Conservation (phyloP, 148 eudicot genomes). For the Euryodendron excelsum region DNA sequence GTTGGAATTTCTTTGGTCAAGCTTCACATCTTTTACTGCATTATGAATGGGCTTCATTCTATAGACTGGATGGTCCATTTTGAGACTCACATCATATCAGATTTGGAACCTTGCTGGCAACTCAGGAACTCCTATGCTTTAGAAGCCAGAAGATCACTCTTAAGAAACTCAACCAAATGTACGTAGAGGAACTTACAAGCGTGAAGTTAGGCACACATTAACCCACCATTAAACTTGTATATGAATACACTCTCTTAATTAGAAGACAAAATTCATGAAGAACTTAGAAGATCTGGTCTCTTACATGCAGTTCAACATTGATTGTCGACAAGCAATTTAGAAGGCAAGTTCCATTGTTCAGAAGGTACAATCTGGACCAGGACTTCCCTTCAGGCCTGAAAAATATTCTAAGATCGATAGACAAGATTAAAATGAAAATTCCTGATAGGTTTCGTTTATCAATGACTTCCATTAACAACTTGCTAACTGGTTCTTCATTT, state of each 20-base stretch:
- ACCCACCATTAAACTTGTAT: too few relatives aligned
- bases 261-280: neutral
- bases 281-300: neutral
- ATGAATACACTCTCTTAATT: neutral
- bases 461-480: neutral
- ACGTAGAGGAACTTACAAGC: neutral
- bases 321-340: neutral
- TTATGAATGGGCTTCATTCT: neutral
- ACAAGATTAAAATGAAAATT: neutral
- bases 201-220: neutral
- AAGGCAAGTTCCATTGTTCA: neutral
- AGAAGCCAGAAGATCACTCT: neutral
- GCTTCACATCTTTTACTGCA: neutral
- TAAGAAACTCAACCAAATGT: neutral
- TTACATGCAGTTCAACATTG: conserved; percentile 1
- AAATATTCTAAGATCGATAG: neutral
- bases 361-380: neutral
- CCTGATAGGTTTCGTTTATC: neutral
- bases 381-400: neutral
- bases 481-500: neutral
- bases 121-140: neutral
- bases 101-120: neutral
- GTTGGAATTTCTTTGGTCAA: too few relatives aligned
- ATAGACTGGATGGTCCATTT: neutral
- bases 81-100: neutral